phyloP scores from a whole-genome alignment of 2,329 filamentous ascomycete genomes.

The Epichloe hybrida region DNA sequence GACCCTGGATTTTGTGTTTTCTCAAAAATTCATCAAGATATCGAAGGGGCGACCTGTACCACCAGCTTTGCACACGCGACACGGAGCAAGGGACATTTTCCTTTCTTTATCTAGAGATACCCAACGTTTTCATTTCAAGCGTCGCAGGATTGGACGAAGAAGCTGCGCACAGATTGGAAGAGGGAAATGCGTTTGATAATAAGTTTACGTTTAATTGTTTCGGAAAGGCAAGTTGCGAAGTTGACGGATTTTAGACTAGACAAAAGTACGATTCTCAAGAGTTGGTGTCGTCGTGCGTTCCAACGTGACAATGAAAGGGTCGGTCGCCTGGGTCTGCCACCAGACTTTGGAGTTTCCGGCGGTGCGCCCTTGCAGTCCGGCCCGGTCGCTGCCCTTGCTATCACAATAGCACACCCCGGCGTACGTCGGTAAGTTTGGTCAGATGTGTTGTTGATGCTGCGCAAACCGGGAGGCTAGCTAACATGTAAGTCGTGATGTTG shows the following conservation, averaged over 20 bases:
- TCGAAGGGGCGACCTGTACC: constrained; percentile 19
- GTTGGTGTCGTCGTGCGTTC: background rate
- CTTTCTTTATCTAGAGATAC: constrained; percentile 23
- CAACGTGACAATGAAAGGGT: background rate
- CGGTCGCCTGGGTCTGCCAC: background rate
- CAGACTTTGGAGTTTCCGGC: background rate
- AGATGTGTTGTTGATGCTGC: no score
- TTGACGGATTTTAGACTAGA: constrained; percentile 1
- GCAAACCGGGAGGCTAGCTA: no score
- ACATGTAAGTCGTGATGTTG: no score
- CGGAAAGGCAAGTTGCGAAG: background rate
- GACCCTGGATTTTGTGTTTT: constrained; percentile 12
- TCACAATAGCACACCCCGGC: no score
- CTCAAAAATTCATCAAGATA: constrained; percentile 2
- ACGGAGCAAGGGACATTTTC: constrained; percentile 17
- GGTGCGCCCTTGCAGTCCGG: background rate
- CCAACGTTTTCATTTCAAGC: constrained; percentile 13
- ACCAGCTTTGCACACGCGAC: constrained; percentile 16
- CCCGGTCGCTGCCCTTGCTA: no score
- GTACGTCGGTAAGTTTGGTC: no score
- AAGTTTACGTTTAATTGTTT: background rate
- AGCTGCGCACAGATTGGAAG: constrained; percentile 4
- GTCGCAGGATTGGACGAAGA: constrained; percentile 4
- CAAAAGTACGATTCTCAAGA: background rate
- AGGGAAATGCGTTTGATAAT: constrained; percentile 3